Evolutionary conservation across 2,329 filamentous ascomycete species (phyloP), one percentile per base, ranked within the genome.

Genomic region (Arthrobotrys conoides): DNA sequence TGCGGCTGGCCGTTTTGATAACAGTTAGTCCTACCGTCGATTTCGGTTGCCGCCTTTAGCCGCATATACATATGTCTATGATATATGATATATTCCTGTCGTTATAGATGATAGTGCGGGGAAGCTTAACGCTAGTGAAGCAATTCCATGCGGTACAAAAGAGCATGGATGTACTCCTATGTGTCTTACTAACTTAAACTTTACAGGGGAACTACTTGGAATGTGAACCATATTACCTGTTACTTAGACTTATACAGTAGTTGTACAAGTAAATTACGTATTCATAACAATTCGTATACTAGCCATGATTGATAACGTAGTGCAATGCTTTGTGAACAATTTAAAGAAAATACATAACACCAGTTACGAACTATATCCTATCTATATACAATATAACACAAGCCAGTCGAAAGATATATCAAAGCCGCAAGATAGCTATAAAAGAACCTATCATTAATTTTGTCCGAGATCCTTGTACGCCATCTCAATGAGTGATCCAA

Each of bases 31-130:
- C 1, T 59, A 59, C 36, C 14, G n/a, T n/a, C 6, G 18, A 27
- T 27, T 9, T 33, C n/a, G 6, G 57, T 27, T 61, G 57, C 57
- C 57, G 57, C 57, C 57, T 61, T 61, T 61, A 61, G 20, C 57
- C 57, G 57, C 57, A 14, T 6, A 55, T 6, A 33, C 9, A 55
- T 2, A 55, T 51, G 16, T 6, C 3, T 30, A 30, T 30, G 27
- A n/a, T 30, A 3, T 30, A 46, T 46, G 12, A 41, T 4, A 48
- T 20, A 8, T 5, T 48, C 44, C 14, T 41, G 38, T 41, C 44
- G 4, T 36, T 36, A 10, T 36, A 36, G 9, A 9, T 10, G 33
- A 36, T 36, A 48, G 18, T 22, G 18, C 44, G n/a, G n/a, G n/a
- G n/a, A 22, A 36, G 6, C 9, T 9, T 36, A 8, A 10, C 4